These are phyloP conservation scores for Epichloe gansuensis DNA, from an alignment of 2,329 filamentous ascomycete species.

Conservation along the genomic window DNA sequence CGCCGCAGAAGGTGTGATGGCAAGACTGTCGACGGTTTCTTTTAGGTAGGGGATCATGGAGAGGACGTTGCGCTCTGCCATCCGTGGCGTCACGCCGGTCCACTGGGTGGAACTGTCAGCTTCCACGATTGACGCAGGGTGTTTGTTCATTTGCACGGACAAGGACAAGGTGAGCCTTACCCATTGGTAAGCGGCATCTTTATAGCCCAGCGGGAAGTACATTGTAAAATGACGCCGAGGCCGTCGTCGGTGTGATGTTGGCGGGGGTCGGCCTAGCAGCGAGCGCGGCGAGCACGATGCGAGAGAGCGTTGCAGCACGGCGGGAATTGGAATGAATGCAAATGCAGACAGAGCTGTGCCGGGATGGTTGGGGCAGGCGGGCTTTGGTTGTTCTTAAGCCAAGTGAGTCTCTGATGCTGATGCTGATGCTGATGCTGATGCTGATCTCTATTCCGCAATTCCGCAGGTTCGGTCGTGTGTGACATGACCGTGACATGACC, in stretches of 20 bases:
- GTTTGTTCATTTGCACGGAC: neutral
- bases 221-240: constrained; percentile 11
- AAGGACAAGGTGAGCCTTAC: constrained; percentile 32
- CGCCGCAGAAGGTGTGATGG: constrained; percentile 23
- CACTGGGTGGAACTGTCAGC: constrained; percentile 43
- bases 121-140: neutral
- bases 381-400: neutral
- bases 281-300: too few relatives aligned
- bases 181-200: constrained; percentile 87
- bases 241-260: constrained; percentile 6
- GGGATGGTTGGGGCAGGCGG: neutral
- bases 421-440: too few relatives aligned
- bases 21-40: constrained; percentile 57
- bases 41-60: constrained; percentile 74
- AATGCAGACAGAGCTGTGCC: neutral
- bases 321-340: too few relatives aligned
- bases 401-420: neutral
- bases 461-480: too few relatives aligned
- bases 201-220: constrained; percentile 81
- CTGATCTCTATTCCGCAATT: too few relatives aligned
- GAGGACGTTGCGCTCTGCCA: constrained; percentile 81
- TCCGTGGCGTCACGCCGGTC: constrained; percentile 68
- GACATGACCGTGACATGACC: too few relatives aligned
- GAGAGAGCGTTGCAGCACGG: too few relatives aligned
- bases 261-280: neutral